Base-by-base conservation (phyloP, 352 stramenopile genomes). In the Thalassiosira livingstoniorum region DNA sequence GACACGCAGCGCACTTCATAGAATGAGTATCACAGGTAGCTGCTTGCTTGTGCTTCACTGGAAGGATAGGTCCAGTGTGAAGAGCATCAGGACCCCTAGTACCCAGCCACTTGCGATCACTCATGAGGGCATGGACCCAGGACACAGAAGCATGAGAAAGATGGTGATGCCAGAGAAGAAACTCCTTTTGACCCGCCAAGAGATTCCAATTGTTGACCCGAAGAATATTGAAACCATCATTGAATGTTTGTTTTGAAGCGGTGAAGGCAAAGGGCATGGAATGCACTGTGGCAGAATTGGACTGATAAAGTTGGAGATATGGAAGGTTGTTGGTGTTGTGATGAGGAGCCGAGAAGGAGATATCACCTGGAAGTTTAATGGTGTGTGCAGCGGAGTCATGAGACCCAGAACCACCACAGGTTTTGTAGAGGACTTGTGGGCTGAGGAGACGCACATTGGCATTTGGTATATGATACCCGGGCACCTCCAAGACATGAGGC, bases 1-100 rank as follows among this genome's bases (percentile, higher is more conserved):
- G 54, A 35, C 54, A 63, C 7, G 54, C 54, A 23, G 54, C 54
- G 39, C 54, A 63, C 39, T 63, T 63, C n/a, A n/a, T n/a, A n/a
- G n/a, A n/a, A n/a, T n/a, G n/a, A n/a, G n/a, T n/a, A n/a, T n/a
- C n/a, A n/a, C n/a, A n/a, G n/a, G n/a, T n/a, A n/a, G n/a, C n/a
- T n/a, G n/a, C n/a, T n/a, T n/a, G n/a, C n/a, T n/a, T n/a, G n/a
- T n/a, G n/a, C n/a, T n/a, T n/a, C n/a, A n/a, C n/a, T n/a, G n/a
- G n/a, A n/a, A n/a, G n/a, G n/a, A n/a, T n/a, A n/a, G n/a, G n/a
- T n/a, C n/a, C n/a, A n/a, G n/a, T n/a, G n/a, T n/a, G n/a, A n/a
- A n/a, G n/a, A n/a, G n/a, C n/a, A n/a, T n/a, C n/a, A n/a, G n/a
- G n/a, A n/a, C n/a, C n/a, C n/a, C n/a, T n/a, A n/a, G n/a, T n/a